phyloP scores from a whole-genome alignment of 225 moss, liverwort and hornwort species.

The Lunularia cruciata region DNA sequence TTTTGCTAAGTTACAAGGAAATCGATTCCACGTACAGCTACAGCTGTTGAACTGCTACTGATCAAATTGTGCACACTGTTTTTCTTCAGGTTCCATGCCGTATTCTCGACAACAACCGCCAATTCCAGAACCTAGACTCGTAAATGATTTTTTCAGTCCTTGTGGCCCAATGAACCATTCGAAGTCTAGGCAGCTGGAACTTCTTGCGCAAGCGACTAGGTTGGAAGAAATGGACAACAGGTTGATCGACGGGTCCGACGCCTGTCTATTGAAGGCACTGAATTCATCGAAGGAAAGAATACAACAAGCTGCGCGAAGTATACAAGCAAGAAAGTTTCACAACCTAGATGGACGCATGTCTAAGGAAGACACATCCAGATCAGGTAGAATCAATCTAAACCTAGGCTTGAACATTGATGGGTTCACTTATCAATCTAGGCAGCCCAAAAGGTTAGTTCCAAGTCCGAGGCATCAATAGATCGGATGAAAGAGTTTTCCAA shows the following conservation, averaged over 20 bases:
- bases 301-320: not conserved
- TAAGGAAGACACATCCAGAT: not conserved
- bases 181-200: not conserved
- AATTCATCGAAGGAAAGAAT: conserved; percentile 4
- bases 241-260: not conserved
- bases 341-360: not conserved
- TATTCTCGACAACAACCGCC: not conserved
- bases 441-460: not conserved
- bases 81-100: conserved; percentile 7
- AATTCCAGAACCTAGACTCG: not conserved
- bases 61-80: no score
- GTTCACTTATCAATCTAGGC: not conserved
- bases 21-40: no score
- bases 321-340: not conserved
- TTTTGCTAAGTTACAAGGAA: no score
- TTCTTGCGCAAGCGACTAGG: not conserved
- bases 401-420: conserved; percentile 9
- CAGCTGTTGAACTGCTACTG: no score
- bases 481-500: not conserved
- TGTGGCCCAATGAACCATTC: not conserved
- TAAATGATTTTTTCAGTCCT: not conserved
- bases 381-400: conserved; percentile 9
- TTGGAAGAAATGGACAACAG: no score
- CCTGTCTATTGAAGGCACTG: not conserved
- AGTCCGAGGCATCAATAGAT: conserved; percentile 2